A percentile compares a stretch with the other conserved stretches of the same genome.
phyloP scores from a whole-genome alignment of 352 stramenopile species.

The Phytophthora cryptogea region DNA sequence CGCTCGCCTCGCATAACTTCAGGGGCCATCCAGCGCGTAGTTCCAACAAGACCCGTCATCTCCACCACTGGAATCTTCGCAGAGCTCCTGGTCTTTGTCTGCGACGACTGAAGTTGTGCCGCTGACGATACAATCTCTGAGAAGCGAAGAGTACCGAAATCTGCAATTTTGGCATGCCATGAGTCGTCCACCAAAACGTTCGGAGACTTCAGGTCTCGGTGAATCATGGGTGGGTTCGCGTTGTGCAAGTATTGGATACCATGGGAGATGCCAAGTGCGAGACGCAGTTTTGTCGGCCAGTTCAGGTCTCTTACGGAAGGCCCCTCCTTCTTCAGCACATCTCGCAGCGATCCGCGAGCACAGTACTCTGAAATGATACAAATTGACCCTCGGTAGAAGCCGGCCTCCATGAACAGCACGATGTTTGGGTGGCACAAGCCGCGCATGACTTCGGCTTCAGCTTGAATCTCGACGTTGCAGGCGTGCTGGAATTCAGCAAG shows the following conservation, averaged over 20 bases:
- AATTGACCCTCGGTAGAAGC: conserved; percentile 84
- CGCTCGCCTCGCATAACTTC: conserved; percentile 89
- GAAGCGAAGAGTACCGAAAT: conserved; percentile 89
- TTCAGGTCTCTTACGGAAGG: conserved; percentile 70
- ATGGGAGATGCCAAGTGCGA: conserved; percentile 78
- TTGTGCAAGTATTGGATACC: conserved; percentile 93
- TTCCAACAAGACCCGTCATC: conserved; percentile 89
- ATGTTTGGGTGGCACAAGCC: conserved; percentile 85
- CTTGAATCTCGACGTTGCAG: conserved; percentile 86
- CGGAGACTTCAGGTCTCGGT: conserved; percentile 90
- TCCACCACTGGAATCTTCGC: conserved; percentile 51
- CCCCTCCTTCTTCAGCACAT: conserved; percentile 85
- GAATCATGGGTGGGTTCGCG: conserved; percentile 89
- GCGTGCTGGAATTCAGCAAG: conserved; percentile 79
- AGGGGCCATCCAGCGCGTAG: conserved; percentile 89
- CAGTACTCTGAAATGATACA: conserved; percentile 97
- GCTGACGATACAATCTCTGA: conserved; percentile 84
- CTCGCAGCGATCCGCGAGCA: conserved; percentile 93
- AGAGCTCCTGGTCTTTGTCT: conserved; percentile 24
- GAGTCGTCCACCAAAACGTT: conserved; percentile 91
- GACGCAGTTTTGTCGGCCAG: conserved; percentile 81
- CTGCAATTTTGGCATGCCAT: conserved; percentile 90
- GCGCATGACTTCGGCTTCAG: conserved; percentile 84
- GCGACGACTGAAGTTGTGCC: conserved; percentile 48
- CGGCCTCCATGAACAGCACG: conserved; percentile 88